A percentile compares a stretch with the other conserved stretches of the same genome.
These are phyloP conservation scores for Oryza meyeriana DNA, from an alignment of 176 grass and related monocot genomes.

Conservation along the genomic window DNA sequence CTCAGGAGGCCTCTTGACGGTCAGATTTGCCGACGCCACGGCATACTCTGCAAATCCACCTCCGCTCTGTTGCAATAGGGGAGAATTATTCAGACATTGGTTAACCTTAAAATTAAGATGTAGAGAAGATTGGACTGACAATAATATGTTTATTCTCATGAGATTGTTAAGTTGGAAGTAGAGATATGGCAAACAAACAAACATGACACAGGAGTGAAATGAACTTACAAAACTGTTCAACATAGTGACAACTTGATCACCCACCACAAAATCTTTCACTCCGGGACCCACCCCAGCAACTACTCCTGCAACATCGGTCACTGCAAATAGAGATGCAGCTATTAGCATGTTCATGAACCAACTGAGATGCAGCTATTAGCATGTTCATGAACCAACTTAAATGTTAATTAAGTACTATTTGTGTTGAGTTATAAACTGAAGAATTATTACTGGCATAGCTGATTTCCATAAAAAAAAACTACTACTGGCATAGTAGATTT, in stretches of 20 bases:
- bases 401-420: too few relatives aligned
- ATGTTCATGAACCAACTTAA: background rate
- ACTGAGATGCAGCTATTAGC: background rate
- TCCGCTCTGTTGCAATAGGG: conserved; percentile 31
- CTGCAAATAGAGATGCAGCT: conserved; percentile 18
- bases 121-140: background rate
- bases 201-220: background rate
- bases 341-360: background rate
- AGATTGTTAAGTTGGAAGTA: background rate
- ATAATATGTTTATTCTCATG: background rate
- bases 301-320: conserved; percentile 58
- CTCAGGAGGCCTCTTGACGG: conserved; percentile 27
- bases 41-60: conserved; percentile 61
- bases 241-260: conserved; percentile 62
- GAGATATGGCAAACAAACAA: background rate
- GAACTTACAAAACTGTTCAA: conserved; percentile 39
- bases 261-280: conserved; percentile 33
- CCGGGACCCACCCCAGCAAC: conserved; percentile 55
- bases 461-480: too few relatives aligned
- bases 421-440: too few relatives aligned
- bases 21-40: conserved; percentile 34
- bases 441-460: too few relatives aligned
- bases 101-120: background rate
- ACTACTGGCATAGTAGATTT: too few relatives aligned
- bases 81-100: background rate